These are phyloP conservation scores for Primulina eburnea DNA, from an alignment of 257 asterid genomes.

Conservation along the genomic window DNA sequence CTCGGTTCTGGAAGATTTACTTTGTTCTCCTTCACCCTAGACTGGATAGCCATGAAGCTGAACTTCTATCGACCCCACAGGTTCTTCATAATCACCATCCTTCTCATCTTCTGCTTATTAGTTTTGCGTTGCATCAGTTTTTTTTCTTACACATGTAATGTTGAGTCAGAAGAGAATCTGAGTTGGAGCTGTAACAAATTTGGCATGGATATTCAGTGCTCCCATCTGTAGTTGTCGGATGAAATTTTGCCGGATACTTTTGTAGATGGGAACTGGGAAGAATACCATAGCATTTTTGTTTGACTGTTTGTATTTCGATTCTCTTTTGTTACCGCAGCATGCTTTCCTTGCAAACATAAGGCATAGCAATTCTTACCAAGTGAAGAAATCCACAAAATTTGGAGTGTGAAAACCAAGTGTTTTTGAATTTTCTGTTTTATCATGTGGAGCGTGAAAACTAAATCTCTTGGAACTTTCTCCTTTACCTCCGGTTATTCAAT, in stretches of 20 bases:
- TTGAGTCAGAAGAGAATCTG: slow-evolving; percentile 3
- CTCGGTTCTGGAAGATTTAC: slow-evolving; percentile 85
- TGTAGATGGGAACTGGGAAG: slow-evolving; percentile 6
- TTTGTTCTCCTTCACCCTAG: slow-evolving; percentile 86
- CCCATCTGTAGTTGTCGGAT: slow-evolving; percentile 5
- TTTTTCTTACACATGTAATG: background rate
- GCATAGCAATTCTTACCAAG: background rate
- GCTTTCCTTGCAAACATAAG: slow-evolving; percentile 1
- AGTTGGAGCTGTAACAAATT: slow-evolving; percentile 15
- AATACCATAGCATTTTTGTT: background rate
- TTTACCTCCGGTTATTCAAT: background rate
- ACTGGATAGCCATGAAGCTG: slow-evolving; percentile 59
- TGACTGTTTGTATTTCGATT: background rate
- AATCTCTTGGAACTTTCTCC: background rate
- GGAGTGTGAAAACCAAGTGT: background rate
- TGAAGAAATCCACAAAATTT: slow-evolving; percentile 11
- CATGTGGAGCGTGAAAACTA: background rate
- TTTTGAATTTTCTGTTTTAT: slow-evolving; percentile 1
- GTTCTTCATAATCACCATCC: slow-evolving; percentile 31
- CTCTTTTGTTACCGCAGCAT: background rate
- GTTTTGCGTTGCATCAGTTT: background rate
- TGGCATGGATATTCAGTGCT: slow-evolving; percentile 4
- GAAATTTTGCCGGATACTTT: slow-evolving; percentile 1
- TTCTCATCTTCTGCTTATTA: slow-evolving; percentile 12
- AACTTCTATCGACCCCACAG: slow-evolving; percentile 75